A percentile compares a stretch with the other conserved stretches of the same genome.
phyloP scores from a whole-genome alignment of 495 filamentous ascomycete genomes.

The Durotheca rogersii region DNA sequence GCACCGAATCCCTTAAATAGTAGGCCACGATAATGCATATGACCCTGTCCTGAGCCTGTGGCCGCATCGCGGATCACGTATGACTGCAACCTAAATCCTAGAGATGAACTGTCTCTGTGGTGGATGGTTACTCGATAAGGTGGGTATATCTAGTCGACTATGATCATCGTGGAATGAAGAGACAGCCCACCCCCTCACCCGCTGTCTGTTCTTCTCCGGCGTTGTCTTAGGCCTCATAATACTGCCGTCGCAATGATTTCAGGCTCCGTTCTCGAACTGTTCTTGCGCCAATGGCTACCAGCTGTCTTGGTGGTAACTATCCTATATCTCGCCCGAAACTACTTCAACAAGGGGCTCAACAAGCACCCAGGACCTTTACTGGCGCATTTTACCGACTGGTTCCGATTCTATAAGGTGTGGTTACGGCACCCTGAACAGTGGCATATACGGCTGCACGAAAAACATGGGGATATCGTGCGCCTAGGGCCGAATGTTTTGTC shows the following conservation, averaged over 20 bases:
- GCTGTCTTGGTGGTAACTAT: not conserved
- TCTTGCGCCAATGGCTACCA: slow-evolving; percentile 12
- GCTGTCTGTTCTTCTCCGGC: not conserved
- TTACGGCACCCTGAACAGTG: slow-evolving; percentile 25
- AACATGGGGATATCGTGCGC: slow-evolving; percentile 42
- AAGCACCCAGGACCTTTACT: slow-evolving; percentile 38
- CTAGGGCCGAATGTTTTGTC: slow-evolving; percentile 39
- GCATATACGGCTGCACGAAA: slow-evolving; percentile 39
- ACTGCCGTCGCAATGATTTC: slow-evolving; percentile 6
- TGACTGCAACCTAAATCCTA: not conserved
- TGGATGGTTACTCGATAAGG: too few relatives aligned
- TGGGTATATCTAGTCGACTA: too few relatives aligned
- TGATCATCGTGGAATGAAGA: too few relatives aligned
- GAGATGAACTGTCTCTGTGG: too few relatives aligned
- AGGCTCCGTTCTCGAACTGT: slow-evolving; percentile 4
- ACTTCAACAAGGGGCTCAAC: slow-evolving; percentile 24
- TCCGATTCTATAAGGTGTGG: slow-evolving; percentile 34
- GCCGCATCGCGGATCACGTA: not conserved
- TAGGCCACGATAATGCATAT: slow-evolving; percentile 1
- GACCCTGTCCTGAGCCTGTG: not conserved
- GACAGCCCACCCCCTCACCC: not conserved
- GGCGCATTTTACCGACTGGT: slow-evolving; percentile 33
- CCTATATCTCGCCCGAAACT: slow-evolving; percentile 11
- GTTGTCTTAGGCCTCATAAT: too few relatives aligned
- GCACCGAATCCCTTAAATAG: not conserved